Evolutionary conservation across 352 stramenopile genomes (phyloP).

Genomic region (Ophiocytium majus): DNA sequence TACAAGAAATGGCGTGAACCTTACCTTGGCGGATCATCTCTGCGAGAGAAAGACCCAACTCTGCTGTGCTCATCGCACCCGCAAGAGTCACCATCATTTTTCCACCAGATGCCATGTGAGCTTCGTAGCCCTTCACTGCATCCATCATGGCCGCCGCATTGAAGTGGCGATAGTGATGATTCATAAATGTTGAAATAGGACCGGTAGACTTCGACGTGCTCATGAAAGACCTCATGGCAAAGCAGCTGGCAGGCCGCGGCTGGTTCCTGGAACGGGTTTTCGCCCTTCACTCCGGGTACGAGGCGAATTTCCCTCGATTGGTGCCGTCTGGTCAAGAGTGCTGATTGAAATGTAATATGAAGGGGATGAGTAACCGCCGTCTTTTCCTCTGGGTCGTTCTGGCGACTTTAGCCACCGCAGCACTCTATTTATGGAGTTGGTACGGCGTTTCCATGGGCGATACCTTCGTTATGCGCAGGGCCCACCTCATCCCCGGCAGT

Average conservation of each 20-base stretch:
- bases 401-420: too few species aligned
- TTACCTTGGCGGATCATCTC: constrained; percentile 7
- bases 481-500: too few species aligned
- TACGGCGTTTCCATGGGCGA: too few species aligned
- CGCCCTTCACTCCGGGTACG: background rate
- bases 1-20: constrained; percentile 14
- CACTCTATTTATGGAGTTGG: too few species aligned
- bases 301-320: background rate
- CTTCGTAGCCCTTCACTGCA: constrained; percentile 1
- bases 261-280: background rate
- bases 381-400: too few species aligned
- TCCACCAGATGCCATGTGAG: constrained; percentile 9
- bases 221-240: background rate
- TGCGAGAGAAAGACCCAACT: background rate
- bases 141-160: constrained; percentile 5
- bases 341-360: too few species aligned
- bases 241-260: background rate
- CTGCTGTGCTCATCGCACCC: background rate
- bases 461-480: too few species aligned
- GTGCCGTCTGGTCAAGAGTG: background rate
- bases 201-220: background rate
- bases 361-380: too few species aligned
- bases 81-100: constrained; percentile 18
- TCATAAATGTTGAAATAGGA: constrained; percentile 4
- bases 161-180: constrained; percentile 9